Conservation (phyloP, 2,329 filamentous ascomycete genomes). For the Ophiobolus disseminans region DNA sequence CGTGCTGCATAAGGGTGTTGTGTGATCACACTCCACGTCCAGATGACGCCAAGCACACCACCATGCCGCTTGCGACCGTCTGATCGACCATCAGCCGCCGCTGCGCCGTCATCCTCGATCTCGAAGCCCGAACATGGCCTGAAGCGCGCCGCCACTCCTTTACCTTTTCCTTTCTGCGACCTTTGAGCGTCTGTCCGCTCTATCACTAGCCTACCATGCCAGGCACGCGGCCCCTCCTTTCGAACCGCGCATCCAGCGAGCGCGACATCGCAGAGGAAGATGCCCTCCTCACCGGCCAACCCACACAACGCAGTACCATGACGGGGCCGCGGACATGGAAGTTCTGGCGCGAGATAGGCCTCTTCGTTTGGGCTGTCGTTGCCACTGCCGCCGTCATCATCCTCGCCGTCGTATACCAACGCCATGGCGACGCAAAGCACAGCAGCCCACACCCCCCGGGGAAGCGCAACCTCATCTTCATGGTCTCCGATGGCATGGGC, state of each 20-base stretch:
- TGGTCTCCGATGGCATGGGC: constrained; percentile 99
- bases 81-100: constrained; percentile 22
- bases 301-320: constrained; percentile 28
- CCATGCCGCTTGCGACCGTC: constrained; percentile 12
- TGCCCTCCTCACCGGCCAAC: constrained; percentile 65
- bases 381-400: constrained; percentile 81
- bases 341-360: constrained; percentile 74
- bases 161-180: not conserved
- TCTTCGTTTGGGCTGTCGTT: constrained; percentile 83
- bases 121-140: constrained; percentile 12
- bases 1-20: not conserved
- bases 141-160: constrained; percentile 19
- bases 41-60: constrained; percentile 23
- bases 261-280: constrained; percentile 67
- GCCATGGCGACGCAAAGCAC: constrained; percentile 45
- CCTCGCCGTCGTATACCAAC: constrained; percentile 81
- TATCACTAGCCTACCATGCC: constrained; percentile 39
- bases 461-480: constrained; percentile 96
- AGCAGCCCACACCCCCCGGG: constrained; percentile 53
- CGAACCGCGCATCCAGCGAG: constrained; percentile 63
- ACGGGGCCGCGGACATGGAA: constrained; percentile 55
- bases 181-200: not conserved
- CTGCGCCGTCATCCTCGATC: constrained; percentile 11
- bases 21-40: constrained; percentile 14
- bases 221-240: constrained; percentile 61